A percentile compares a stretch with the other conserved stretches of the same genome.
Evolutionary conservation across 2,329 filamentous ascomycete species (phyloP).

Genomic region (Calonectria henricotiae): DNA sequence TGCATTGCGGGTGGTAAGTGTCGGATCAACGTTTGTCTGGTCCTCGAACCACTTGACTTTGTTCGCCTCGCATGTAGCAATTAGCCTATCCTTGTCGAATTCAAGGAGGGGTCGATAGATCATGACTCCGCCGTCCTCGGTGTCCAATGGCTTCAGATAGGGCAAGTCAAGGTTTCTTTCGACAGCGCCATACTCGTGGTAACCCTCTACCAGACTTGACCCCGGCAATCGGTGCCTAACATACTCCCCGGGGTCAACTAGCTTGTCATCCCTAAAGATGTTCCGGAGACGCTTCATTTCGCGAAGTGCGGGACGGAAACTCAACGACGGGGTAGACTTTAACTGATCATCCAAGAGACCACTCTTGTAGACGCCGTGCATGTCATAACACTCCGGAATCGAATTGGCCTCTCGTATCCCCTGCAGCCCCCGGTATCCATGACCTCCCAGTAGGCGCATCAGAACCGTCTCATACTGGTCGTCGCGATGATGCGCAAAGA

Average conservation of each 20-base stretch:
- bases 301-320: slow-evolving; percentile 55
- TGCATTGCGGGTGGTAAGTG: slow-evolving; percentile 86
- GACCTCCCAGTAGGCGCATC: slow-evolving; percentile 81
- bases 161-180: slow-evolving; percentile 49
- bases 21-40: slow-evolving; percentile 83
- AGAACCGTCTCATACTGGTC: slow-evolving; percentile 94
- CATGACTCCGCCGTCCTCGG: slow-evolving; percentile 78
- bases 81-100: slow-evolving; percentile 82
- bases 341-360: slow-evolving; percentile 69
- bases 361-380: slow-evolving; percentile 81
- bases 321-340: slow-evolving; percentile 57
- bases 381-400: slow-evolving; percentile 88
- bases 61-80: slow-evolving; percentile 81
- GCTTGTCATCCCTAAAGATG: slow-evolving; percentile 53
- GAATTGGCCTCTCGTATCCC: slow-evolving; percentile 77
- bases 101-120: slow-evolving; percentile 80
- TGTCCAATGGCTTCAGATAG: slow-evolving; percentile 57
- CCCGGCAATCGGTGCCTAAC: slow-evolving; percentile 34
- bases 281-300: slow-evolving; percentile 54
- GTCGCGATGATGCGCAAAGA: slow-evolving; percentile 90
- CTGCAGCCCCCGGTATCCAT: slow-evolving; percentile 78
- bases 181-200: slow-evolving; percentile 49
- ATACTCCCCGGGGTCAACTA: slow-evolving; percentile 45
- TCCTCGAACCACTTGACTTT: slow-evolving; percentile 87
- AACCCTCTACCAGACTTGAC: slow-evolving; percentile 50